Conservation (phyloP, 2,329 filamentous ascomycete species). For the Juglanconis sp. region DNA sequence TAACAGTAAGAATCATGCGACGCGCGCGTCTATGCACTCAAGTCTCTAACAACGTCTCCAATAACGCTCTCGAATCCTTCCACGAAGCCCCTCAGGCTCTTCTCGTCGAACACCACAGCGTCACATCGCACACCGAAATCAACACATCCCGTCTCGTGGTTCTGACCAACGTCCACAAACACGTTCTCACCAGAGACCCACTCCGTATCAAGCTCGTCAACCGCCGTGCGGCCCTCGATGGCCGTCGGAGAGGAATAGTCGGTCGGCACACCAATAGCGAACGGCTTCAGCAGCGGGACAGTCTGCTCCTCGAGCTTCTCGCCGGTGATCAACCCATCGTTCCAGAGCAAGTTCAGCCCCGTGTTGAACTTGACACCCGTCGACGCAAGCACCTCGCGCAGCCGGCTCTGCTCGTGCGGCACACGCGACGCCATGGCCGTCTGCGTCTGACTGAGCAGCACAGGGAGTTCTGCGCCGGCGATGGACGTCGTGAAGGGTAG, state of each 20-base stretch:
- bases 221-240: conserved; percentile 8
- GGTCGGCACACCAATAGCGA: conserved; percentile 16
- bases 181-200: conserved; percentile 11
- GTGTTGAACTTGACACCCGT: conserved; percentile 15
- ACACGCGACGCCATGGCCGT: conserved; percentile 11
- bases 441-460: conserved; percentile 5
- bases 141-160: not conserved
- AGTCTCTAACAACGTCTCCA: no score
- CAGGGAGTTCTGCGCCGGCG: not conserved
- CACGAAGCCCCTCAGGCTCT: not conserved
- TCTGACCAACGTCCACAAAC: conserved; percentile 10
- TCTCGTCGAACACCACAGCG: not conserved
- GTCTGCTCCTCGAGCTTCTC: no score
- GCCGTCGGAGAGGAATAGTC: conserved; percentile 11
- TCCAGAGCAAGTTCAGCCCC: conserved; percentile 18
- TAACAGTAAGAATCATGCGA: no score
- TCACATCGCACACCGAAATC: not conserved
- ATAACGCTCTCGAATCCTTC: not conserved
- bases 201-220: conserved; percentile 11
- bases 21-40: not conserved
- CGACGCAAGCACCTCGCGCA: conserved; percentile 16
- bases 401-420: conserved; percentile 15
- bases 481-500: conserved; percentile 8
- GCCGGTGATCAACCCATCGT: not conserved
- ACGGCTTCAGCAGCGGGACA: not conserved